Conservation (phyloP, 2,329 filamentous ascomycete species). For the Malbranchea zuffiana region DNA sequence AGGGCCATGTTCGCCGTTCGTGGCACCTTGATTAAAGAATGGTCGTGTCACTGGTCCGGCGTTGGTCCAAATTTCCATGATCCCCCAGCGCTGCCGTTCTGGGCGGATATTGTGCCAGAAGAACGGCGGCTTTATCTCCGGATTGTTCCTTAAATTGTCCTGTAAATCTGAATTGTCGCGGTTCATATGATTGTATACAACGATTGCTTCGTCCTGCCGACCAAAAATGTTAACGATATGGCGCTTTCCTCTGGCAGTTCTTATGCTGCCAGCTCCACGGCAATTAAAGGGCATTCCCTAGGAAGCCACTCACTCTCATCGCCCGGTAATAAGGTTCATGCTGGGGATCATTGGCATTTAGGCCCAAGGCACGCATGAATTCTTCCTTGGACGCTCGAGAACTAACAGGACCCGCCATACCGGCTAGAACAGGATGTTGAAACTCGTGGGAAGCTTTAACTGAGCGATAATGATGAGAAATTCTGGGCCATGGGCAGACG, state of each 20-base stretch:
- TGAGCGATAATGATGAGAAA: no score
- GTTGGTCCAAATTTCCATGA: slow-evolving; percentile 34
- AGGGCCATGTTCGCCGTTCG: slow-evolving; percentile 35
- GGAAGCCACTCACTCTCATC: slow-evolving; percentile 31
- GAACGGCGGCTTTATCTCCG: slow-evolving; percentile 31
- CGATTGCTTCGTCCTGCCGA: slow-evolving; percentile 35
- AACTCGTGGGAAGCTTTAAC: no score
- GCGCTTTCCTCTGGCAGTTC: not conserved
- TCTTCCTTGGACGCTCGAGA: slow-evolving; percentile 38
- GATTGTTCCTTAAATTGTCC: slow-evolving; percentile 30
- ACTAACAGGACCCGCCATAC: slow-evolving; percentile 28
- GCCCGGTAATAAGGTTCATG: slow-evolving; percentile 36
- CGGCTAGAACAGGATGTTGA: no score
- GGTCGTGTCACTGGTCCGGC: slow-evolving; percentile 29
- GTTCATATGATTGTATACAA: slow-evolving; percentile 34
- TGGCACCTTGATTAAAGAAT: slow-evolving; percentile 32
- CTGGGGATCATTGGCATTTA: slow-evolving; percentile 32
- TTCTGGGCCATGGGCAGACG: no score
- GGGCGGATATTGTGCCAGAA: slow-evolving; percentile 39
- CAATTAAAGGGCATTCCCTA: not conserved
- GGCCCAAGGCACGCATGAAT: slow-evolving; percentile 36
- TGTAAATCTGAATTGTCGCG: slow-evolving; percentile 31
- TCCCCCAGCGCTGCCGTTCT: slow-evolving; percentile 33
- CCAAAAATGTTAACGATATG: not conserved
- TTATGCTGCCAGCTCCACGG: not conserved